Evolutionary conservation across 768 basidiomycete species (phyloP), one percentile per base, ranked within the genome.

Genomic region (Mycena rebaudengoi): DNA sequence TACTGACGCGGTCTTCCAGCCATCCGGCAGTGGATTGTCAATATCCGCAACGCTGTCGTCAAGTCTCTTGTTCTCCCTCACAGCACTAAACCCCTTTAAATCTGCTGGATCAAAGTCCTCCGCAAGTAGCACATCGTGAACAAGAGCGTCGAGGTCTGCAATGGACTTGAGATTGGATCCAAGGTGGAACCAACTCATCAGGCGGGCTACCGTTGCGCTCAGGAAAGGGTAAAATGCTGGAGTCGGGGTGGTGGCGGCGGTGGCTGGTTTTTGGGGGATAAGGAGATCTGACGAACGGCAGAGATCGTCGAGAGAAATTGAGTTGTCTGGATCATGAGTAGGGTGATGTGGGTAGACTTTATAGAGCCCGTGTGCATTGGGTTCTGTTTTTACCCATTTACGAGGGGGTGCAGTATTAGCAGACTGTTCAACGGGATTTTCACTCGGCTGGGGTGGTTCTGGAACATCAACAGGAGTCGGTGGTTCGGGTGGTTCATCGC

Each of bases 151-250:
- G 0, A 78, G 44, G 2, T 77, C 70, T 0, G 54, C 50, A 18
- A 69, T 33, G 7, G 76, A 76, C 45, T 75, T 76, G 4, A 62
- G 40, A n/a, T 60, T 64, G 0, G 59, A 40, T 2, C 62, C 64
- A 13, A 37, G 41, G 32, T 73, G 71, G 29, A 70, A 71, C 74
- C 71, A 76, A 8, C 51, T 35, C 65, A 77, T 74, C 0, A 76
- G 39, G 0, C 62, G 57, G 11, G 71, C 75, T 3, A 62, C 30
- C 0, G 74, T 66, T 7, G 70, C 28, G 49, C 74, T 77, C 0
- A 60, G 30, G 23, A 75, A 77, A 0, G 71, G 72, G 16, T 53
- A 50, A 39, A 60, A 62, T 30, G 26, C 41, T 20, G 35, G 46
- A 25, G 39, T 30, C 50, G 64, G 20, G 32, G 41, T 4, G 50